phyloP scores from a whole-genome alignment of 1,284 basidiomycete species.

The Gymnopus androsaceus region DNA sequence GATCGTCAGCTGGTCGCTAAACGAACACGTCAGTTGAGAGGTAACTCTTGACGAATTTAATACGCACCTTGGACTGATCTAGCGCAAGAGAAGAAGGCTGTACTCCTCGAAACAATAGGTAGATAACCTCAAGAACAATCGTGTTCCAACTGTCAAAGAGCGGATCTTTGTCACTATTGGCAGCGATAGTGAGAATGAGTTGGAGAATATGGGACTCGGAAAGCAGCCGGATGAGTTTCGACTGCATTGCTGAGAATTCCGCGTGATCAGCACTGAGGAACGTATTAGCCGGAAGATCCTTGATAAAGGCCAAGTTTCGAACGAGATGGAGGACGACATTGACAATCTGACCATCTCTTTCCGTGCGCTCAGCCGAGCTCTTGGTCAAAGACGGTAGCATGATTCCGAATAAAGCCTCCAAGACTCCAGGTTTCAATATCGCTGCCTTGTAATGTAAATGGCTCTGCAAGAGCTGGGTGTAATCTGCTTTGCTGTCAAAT shows the following conservation, averaged over 20 bases:
- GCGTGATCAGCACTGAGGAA: conserved; percentile 73
- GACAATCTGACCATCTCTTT: conserved; percentile 83
- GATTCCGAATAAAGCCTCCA: conserved; percentile 71
- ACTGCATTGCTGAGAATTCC: conserved; percentile 77
- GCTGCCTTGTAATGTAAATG: conserved; percentile 89
- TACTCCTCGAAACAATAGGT: conserved; percentile 81
- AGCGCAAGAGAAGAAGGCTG: conserved; percentile 62
- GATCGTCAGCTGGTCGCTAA: conserved; percentile 67
- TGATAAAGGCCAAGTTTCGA: conserved; percentile 89
- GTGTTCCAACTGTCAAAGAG: conserved; percentile 85
- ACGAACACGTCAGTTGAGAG: conserved; percentile 10
- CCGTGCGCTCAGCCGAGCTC: conserved; percentile 60
- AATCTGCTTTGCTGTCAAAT: conserved; percentile 77
- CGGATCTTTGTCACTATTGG: conserved; percentile 68
- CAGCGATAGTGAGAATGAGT: conserved; percentile 81
- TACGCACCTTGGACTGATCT: conserved; percentile 70
- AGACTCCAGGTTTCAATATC: conserved; percentile 63
- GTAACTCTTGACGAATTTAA: conserved; percentile 7
- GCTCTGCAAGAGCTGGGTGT: conserved; percentile 76
- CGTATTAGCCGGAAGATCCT: conserved; percentile 73
- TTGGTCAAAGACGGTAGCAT: conserved; percentile 72
- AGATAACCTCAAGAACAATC: conserved; percentile 86
- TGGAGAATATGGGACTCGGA: conserved; percentile 76
- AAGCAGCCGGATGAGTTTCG: conserved; percentile 71
- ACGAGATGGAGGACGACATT: conserved; percentile 88